Conservation (phyloP, 2,329 filamentous ascomycete genomes). For the Beauveria bassiana region DNA sequence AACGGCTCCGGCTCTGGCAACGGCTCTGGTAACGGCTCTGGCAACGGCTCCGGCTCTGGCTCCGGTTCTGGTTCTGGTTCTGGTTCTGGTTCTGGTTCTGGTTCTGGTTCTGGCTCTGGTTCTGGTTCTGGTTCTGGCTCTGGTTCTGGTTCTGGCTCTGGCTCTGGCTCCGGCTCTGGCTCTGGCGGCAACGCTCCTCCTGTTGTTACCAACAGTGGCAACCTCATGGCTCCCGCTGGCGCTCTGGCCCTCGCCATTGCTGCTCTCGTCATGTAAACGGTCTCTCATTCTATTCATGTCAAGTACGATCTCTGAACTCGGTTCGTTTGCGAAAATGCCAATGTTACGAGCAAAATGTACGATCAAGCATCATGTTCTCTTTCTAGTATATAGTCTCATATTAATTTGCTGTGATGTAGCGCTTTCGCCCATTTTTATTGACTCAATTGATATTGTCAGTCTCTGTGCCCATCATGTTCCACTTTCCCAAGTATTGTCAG, state of each 20-base stretch:
- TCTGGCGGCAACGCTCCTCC: neutral
- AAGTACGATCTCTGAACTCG: neutral
- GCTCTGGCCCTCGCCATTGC: conserved; percentile 9
- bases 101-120: neutral
- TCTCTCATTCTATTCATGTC: neutral
- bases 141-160: neutral
- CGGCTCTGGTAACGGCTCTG: too few relatives aligned
- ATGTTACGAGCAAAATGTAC: conserved; percentile 6
- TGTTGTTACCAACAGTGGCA: neutral
- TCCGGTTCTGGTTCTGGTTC: too few relatives aligned
- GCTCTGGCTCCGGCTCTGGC: neutral
- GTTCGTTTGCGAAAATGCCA: neutral
- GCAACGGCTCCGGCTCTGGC: too few relatives aligned
- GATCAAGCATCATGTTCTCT: conserved; percentile 1
- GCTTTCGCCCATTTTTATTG: neutral
- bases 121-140: neutral
- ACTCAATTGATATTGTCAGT: neutral
- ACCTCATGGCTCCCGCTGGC: conserved; percentile 7
- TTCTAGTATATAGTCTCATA: conserved; percentile 8
- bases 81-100: neutral
- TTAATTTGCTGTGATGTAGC: neutral
- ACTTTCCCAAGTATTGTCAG: neutral
- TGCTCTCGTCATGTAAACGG: conserved; percentile 8
- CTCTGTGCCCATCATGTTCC: neutral
- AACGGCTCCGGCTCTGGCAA: too few relatives aligned